Conservation (phyloP, 805 yeast species). For the Yarrowia bubula region DNA sequence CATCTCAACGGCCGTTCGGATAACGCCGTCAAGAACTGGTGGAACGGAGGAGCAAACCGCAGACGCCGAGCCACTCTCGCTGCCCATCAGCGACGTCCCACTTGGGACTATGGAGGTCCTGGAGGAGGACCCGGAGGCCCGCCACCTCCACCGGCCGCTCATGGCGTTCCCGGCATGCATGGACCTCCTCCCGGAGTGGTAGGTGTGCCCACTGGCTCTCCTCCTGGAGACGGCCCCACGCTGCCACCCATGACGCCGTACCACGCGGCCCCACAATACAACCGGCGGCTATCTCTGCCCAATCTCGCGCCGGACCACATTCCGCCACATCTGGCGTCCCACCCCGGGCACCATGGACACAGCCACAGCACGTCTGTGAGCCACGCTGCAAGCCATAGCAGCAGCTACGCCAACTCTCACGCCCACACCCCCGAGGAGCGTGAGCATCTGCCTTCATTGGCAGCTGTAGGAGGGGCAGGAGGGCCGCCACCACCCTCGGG, state of each 20-base stretch:
- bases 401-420: neutral
- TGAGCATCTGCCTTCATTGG: neutral
- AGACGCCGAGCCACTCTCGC: slow-evolving; percentile 48
- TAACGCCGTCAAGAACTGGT: slow-evolving; percentile 91
- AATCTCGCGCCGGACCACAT: slow-evolving; percentile 9
- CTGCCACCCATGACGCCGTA: neutral
- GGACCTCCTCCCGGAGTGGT: neutral
- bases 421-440: slow-evolving; percentile 21
- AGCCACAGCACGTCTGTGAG: neutral
- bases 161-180: slow-evolving; percentile 1
- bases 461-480: neutral
- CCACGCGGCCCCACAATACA: neutral
- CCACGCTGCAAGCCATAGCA: neutral
- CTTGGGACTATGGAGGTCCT: neutral
- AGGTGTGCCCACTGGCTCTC: neutral
- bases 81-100: slow-evolving; percentile 27
- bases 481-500: neutral
- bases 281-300: slow-evolving; percentile 9
- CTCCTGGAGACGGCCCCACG: neutral
- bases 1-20: slow-evolving; percentile 86
- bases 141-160: slow-evolving; percentile 23
- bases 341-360: neutral
- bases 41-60: slow-evolving; percentile 92
- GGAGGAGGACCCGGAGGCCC: slow-evolving; percentile 16
- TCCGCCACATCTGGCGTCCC: neutral